Percentiles rank a stretch among this genome's conserved stretches.
These are phyloP conservation scores for Mariannaea elegans DNA, from an alignment of 2,329 filamentous ascomycete species.

Conservation along the genomic window DNA sequence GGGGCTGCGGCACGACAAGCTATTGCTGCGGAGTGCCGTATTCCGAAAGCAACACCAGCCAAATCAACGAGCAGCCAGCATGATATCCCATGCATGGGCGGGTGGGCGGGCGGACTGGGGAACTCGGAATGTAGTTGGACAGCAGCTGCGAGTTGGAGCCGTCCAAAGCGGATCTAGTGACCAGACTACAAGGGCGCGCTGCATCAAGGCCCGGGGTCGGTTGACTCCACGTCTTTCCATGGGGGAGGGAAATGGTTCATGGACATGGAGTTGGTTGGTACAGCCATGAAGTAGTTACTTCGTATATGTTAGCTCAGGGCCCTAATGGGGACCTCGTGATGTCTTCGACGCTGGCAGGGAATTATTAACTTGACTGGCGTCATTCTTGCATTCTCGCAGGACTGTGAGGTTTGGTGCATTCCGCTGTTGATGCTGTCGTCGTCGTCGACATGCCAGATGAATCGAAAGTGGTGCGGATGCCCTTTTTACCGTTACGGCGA, in stretches of 20 bases:
- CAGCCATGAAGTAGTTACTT: no score
- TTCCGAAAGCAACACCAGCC: background rate
- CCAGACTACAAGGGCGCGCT: background rate
- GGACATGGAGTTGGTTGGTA: background rate
- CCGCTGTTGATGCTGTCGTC: no score
- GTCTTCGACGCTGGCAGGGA: background rate
- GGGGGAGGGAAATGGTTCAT: background rate
- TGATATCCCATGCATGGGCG: slow-evolving; percentile 11
- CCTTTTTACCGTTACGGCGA: background rate
- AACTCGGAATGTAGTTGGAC: slow-evolving; percentile 1
- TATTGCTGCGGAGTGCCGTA: background rate
- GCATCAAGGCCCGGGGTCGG: background rate
- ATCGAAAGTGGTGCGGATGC: background rate
- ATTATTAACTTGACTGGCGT: no score
- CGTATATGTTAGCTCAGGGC: no score
- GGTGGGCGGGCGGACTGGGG: background rate
- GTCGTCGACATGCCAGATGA: no score
- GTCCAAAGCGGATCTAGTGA: background rate
- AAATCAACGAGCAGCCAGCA: background rate
- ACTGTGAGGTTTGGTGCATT: no score
- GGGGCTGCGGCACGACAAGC: background rate
- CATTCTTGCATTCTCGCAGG: background rate
- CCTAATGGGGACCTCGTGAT: background rate
- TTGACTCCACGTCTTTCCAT: background rate
- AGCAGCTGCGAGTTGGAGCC: background rate